phyloP scores from a whole-genome alignment of 2,329 filamentous ascomycete genomes.

The Trichoderma harzianum region DNA sequence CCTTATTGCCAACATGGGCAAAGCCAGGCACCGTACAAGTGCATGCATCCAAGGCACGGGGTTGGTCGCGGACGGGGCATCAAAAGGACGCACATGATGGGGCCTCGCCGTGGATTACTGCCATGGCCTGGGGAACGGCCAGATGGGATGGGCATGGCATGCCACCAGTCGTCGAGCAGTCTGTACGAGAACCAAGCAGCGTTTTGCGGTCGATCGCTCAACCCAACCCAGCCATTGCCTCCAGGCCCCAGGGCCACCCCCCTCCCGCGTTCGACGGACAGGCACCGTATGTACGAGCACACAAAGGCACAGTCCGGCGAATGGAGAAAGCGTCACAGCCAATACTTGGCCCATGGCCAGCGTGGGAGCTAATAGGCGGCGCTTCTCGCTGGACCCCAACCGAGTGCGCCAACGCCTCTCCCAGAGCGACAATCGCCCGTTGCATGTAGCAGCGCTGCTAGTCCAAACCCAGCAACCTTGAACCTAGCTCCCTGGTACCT shows the following conservation, averaged over 20 bases:
- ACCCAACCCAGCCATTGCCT: not conserved
- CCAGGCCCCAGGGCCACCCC: slow-evolving; percentile 2
- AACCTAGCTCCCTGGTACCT: slow-evolving; percentile 15
- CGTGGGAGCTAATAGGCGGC: slow-evolving; percentile 11
- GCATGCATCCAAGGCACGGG: not conserved
- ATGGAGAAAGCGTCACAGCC: slow-evolving; percentile 9
- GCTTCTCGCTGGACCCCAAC: slow-evolving; percentile 11
- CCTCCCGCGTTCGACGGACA: not conserved
- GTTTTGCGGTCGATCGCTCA: slow-evolving; percentile 15
- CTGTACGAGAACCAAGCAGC: not conserved
- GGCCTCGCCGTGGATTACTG: not conserved
- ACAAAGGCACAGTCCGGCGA: slow-evolving; percentile 3
- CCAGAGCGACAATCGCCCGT: slow-evolving; percentile 15
- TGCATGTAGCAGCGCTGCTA: slow-evolving; percentile 5
- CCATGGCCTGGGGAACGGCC: slow-evolving; percentile 11
- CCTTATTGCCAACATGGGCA: not conserved
- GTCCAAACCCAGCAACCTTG: not conserved
- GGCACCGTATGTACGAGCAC: not conserved
- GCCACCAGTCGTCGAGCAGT: not conserved
- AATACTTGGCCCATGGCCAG: not conserved
- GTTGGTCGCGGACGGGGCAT: not conserved
- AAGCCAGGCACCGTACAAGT: not conserved
- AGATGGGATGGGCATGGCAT: not conserved
- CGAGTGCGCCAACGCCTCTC: slow-evolving; percentile 14
- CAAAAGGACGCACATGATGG: slow-evolving; percentile 7